Base-by-base conservation (phyloP, 148 eudicot genomes). In the Fagopyrum esculentum region DNA sequence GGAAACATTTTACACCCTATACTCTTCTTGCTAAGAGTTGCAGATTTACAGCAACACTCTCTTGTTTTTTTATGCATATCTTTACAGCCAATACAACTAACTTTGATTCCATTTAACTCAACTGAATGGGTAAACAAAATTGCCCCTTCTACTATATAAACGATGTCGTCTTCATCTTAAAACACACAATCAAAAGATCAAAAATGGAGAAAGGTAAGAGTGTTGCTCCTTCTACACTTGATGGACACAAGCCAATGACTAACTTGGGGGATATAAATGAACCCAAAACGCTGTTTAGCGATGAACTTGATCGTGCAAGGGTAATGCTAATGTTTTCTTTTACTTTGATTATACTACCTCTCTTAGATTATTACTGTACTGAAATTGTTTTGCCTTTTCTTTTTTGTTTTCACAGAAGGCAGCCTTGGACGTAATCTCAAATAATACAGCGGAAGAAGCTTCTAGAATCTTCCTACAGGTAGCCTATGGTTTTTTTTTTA, bases 381-480 rank as follows among this genome's bases (percentile, higher is more conserved):
- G 40, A 35, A 35, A 35, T 35, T 35, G 40, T 35, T 35, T 35
- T 35, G 40, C 40, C 3, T 35, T 48, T 48, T 48, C 51, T 48
- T 1, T 48, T 48, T 48, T 48, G 6, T 15, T 3, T 35, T 35
- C 0, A 45, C 6, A 64, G 70, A 40, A 64, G 46, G 70, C 70
- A 1, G 70, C 70, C 15, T 64, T 64, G 70, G 17, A 66, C 6
- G 47, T 66, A 15, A 66, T 66, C 9, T 35, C 4, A 3, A 66
- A 66, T 17, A 12, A 35, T 15, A 35, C 71, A 1, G 46, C 13
- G 2, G 71, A 66, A 5, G 71, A 66, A 40, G 47, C 71, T 66
- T 45, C 71, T 11, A 13, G 3, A 13, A 66, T 66, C 71, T 66
- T 66, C 71, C 5, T 35, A 40, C 71, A 66, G 71, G 71, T 66